Base-by-base conservation (phyloP, 1,284 basidiomycete species). In the Ceratobasidium sp. region DNA sequence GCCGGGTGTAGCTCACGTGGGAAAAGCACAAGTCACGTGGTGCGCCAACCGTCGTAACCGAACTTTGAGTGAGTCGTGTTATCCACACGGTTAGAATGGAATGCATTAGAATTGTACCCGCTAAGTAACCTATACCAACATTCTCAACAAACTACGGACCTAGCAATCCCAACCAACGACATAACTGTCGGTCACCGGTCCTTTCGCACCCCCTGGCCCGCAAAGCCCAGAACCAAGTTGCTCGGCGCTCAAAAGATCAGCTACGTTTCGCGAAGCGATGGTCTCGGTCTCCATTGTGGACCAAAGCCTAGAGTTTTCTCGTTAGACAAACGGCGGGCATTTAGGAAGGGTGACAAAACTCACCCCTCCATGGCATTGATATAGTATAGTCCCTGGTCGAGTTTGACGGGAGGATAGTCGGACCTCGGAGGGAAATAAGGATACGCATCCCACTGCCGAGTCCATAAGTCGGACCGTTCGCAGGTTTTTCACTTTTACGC, bases 261-360 rank as follows among this genome's bases (percentile, higher is more conserved):
- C 93, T 34, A 92, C 87, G 82, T 97, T 97, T 51, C 95, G 90
- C 0, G 94, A 90, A 0, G 94, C 88, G 52, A 98, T 85, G 0
- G 94, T 96, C 83, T 95, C 91, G 0, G 96, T 97, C 84, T 98
- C 96, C 96, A 98, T 97, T 8, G 92, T 93, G 13, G 91, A 92
- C 64, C 94, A 92, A 80, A 93, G 88, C 54, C 92, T 93, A 6
- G 66, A 22, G 44, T 51, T 54, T 9, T 32, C 15, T 4, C 52
- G 59, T 61, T 52, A 46, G 57, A 2, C 19, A 32, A n/a, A 2
- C 11, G 46, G 64, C 13, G 17, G 29, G 67, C 19, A 65, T 34
- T 79, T n/a, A 52, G 34, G 75, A 54, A 25, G 57, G 40, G 49
- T 76, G 59, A 56, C 29, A 78, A 80, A 13, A 89, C 90, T 83